Evolutionary conservation across 768 basidiomycete genomes (phyloP).

Genomic region (Austroboletus eburneus): DNA sequence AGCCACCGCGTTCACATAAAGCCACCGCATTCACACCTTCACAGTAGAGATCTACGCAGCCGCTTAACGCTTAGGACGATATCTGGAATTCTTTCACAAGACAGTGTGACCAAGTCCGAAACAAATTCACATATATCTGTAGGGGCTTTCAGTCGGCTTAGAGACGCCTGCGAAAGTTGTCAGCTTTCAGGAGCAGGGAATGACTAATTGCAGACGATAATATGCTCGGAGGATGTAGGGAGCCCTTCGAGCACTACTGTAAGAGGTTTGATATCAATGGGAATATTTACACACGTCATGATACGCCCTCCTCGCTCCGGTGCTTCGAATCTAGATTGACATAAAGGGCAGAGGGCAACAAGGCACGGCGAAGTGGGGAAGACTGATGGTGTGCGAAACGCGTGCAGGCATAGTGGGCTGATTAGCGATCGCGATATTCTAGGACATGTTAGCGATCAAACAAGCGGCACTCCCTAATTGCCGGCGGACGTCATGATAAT

Average conservation of each 20-base stretch:
- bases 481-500: constrained; percentile 88
- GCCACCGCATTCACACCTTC: neutral
- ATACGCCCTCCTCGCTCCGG: constrained; percentile 10
- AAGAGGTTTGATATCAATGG: constrained; percentile 17
- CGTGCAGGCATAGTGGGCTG: constrained; percentile 4
- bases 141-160: constrained; percentile 3
- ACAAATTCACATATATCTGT: neutral
- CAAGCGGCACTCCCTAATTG: constrained; percentile 80
- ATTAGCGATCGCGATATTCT: constrained; percentile 11
- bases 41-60: constrained; percentile 9
- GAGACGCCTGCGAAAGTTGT: constrained; percentile 9
- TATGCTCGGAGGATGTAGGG: constrained; percentile 3
- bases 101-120: constrained; percentile 2
- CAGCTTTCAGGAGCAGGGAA: constrained; percentile 3
- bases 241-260: constrained; percentile 5
- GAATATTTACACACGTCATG: constrained; percentile 15
- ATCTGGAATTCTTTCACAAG: constrained; percentile 6
- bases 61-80: neutral
- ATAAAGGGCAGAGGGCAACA: constrained; percentile 8
- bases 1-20: too few relatives aligned
- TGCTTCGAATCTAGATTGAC: constrained; percentile 9
- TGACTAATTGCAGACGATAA: constrained; percentile 8
- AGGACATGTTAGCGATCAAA: constrained; percentile 39
- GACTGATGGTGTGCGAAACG: constrained; percentile 4
- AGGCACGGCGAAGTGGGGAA: neutral